A percentile compares a stretch with the other conserved stretches of the same genome.
Evolutionary conservation across 164 flowering plant genomes (phyloP).

Genomic region (Macadamia tetraphylla): DNA sequence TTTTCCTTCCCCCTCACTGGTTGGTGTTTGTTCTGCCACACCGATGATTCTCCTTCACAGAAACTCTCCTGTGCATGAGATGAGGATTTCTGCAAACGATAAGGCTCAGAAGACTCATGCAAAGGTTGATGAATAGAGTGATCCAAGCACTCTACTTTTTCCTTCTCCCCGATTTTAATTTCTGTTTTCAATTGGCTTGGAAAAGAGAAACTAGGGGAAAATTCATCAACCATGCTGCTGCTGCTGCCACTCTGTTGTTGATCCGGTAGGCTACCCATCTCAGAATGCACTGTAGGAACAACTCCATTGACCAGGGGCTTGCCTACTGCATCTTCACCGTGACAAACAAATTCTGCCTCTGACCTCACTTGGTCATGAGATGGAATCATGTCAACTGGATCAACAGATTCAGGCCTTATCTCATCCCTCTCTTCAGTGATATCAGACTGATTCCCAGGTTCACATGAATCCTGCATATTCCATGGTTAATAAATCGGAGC

Average conservation of each 20-base stretch:
- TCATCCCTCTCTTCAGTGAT: slow-evolving; percentile 71
- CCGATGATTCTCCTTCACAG: slow-evolving; percentile 14
- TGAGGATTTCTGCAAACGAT: slow-evolving; percentile 2
- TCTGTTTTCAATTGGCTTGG: not conserved
- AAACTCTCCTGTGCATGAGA: slow-evolving; percentile 9
- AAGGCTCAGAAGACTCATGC: too few species aligned
- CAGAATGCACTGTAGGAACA: slow-evolving; percentile 14
- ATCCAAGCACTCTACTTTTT: slow-evolving; percentile 17
- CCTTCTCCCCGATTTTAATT: slow-evolving; percentile 18
- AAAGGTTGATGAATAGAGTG: slow-evolving; percentile 14
- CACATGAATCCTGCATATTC: slow-evolving; percentile 58
- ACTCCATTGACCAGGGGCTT: slow-evolving; percentile 13
- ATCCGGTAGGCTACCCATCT: slow-evolving; percentile 11
- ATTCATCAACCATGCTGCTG: slow-evolving; percentile 17
- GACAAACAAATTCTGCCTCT: slow-evolving; percentile 11
- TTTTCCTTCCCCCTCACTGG: slow-evolving; percentile 20
- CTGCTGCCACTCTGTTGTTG: slow-evolving; percentile 12
- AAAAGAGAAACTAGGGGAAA: slow-evolving; percentile 15
- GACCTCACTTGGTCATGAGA: slow-evolving; percentile 18
- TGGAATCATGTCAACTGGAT: slow-evolving; percentile 7
- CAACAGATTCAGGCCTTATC: slow-evolving; percentile 23
- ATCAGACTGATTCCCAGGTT: slow-evolving; percentile 76
- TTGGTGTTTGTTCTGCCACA: slow-evolving; percentile 18
- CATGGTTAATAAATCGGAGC: slow-evolving; percentile 6
- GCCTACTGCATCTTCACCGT: slow-evolving; percentile 12